These are phyloP conservation scores for Acanthamoeba healyi DNA, from an alignment of 208 protist genomes.

Conservation along the genomic window DNA sequence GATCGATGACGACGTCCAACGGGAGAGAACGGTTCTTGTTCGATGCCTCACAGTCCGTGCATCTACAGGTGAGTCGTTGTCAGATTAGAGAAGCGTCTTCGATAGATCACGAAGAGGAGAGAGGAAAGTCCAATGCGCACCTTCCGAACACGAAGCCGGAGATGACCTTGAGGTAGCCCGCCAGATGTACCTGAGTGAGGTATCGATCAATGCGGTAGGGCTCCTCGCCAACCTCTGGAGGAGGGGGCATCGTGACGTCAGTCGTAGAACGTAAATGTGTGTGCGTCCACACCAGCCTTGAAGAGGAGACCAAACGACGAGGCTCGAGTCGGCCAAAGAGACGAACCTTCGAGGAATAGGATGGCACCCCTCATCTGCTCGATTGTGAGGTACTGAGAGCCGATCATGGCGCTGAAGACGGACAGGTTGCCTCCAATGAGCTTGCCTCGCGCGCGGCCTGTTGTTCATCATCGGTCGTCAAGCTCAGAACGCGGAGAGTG, in stretches of 20 bases:
- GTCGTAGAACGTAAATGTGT: too few relatives aligned
- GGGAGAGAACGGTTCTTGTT: constrained; percentile 37
- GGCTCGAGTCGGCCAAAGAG: too few relatives aligned
- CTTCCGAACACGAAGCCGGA: constrained; percentile 66
- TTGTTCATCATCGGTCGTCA: background rate
- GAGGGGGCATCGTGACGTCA: background rate
- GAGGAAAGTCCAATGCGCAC: background rate
- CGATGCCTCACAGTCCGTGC: constrained; percentile 49
- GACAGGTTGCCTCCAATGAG: constrained; percentile 63
- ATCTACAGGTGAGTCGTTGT: background rate
- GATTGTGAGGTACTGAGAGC: constrained; percentile 5
- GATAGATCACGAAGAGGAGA: background rate
- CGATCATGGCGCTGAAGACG: constrained; percentile 56
- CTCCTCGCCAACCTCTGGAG: constrained; percentile 44
- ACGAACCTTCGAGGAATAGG: constrained; percentile 32
- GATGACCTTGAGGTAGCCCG: constrained; percentile 38
- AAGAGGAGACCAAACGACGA: too few relatives aligned
- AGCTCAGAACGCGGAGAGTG: background rate
- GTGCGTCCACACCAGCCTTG: background rate
- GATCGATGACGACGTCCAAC: constrained; percentile 48
- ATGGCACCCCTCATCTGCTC: constrained; percentile 31
- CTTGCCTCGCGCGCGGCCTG: constrained; percentile 47
- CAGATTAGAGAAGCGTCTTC: background rate
- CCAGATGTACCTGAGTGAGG: constrained; percentile 34
- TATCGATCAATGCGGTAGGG: constrained; percentile 65